phyloP scores from a whole-genome alignment of 1,284 basidiomycete species.

The Testicularia cyperi region DNA sequence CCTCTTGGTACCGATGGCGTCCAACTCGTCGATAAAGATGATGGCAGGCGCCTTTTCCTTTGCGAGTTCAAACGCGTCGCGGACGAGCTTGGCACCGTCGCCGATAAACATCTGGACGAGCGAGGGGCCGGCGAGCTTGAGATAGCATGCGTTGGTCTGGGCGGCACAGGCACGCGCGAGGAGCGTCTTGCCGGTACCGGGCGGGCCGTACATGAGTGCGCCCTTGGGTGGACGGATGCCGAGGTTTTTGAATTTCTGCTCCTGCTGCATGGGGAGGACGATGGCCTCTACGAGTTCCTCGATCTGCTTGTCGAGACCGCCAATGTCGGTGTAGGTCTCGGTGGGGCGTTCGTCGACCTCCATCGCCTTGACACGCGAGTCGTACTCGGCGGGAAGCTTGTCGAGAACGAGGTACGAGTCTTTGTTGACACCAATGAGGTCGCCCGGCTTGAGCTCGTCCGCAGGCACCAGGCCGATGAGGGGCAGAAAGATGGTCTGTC shows the following conservation, averaged over 20 bases:
- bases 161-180: constrained; percentile 85
- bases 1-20: constrained; percentile 97
- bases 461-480: constrained; percentile 94
- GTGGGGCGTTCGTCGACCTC: constrained; percentile 83
- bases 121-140: constrained; percentile 76
- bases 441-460: constrained; percentile 82
- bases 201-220: constrained; percentile 77
- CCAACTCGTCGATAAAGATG: constrained; percentile 99
- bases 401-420: constrained; percentile 98
- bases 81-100: constrained; percentile 95
- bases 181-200: constrained; percentile 93
- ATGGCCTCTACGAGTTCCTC: constrained; percentile 79
- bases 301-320: constrained; percentile 78
- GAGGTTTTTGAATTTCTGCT: constrained; percentile 76
- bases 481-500: constrained; percentile 93
- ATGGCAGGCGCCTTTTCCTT: constrained; percentile 98
- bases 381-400: constrained; percentile 76
- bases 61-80: constrained; percentile 93
- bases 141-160: constrained; percentile 77
- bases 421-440: constrained; percentile 98
- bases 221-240: constrained; percentile 80
- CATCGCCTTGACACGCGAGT: constrained; percentile 83
- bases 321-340: constrained; percentile 77
- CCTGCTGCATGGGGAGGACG: constrained; percentile 77
- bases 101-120: constrained; percentile 87